Percentiles rank a stretch among this genome's conserved stretches.
These are phyloP conservation scores for Torrubiellomyces zombiae DNA, from an alignment of 2,329 filamentous ascomycete species.

Conservation along the genomic window DNA sequence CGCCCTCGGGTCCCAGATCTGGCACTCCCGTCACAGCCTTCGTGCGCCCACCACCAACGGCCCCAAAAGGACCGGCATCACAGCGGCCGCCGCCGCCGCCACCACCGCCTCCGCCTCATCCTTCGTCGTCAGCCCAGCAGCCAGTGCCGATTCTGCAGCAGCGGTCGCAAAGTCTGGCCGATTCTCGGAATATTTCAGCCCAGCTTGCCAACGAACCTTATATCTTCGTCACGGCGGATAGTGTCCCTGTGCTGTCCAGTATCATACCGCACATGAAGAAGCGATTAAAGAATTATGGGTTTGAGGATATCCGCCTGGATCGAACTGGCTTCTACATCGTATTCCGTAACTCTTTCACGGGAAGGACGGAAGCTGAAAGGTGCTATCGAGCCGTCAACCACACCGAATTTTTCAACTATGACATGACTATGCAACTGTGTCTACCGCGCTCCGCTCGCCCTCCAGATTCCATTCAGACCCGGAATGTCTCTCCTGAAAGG, in stretches of 20 bases:
- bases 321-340: constrained; percentile 77
- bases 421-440: constrained; percentile 74
- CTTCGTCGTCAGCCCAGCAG: constrained; percentile 9
- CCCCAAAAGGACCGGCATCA: constrained; percentile 68
- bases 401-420: constrained; percentile 77
- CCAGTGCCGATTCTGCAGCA: too few species aligned
- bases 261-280: constrained; percentile 86
- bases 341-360: constrained; percentile 65
- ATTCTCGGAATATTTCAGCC: constrained; percentile 47
- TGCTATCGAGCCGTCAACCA: constrained; percentile 68
- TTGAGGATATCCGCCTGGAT: constrained; percentile 71
- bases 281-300: constrained; percentile 65
- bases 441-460: constrained; percentile 13
- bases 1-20: constrained; percentile 22
- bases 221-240: constrained; percentile 73
- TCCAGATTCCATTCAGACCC: constrained; percentile 11
- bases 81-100: constrained; percentile 21
- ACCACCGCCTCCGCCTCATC: constrained; percentile 11
- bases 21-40: constrained; percentile 12
- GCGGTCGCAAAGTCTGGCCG: constrained; percentile 34
- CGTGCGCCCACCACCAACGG: constrained; percentile 52
- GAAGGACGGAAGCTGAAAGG: constrained; percentile 64
- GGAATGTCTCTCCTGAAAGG: constrained; percentile 19
- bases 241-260: constrained; percentile 70
- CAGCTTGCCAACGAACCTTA: constrained; percentile 70